Evolutionary conservation across 768 basidiomycete genomes (phyloP).

Genomic region (Rhodotorula graminis): DNA sequence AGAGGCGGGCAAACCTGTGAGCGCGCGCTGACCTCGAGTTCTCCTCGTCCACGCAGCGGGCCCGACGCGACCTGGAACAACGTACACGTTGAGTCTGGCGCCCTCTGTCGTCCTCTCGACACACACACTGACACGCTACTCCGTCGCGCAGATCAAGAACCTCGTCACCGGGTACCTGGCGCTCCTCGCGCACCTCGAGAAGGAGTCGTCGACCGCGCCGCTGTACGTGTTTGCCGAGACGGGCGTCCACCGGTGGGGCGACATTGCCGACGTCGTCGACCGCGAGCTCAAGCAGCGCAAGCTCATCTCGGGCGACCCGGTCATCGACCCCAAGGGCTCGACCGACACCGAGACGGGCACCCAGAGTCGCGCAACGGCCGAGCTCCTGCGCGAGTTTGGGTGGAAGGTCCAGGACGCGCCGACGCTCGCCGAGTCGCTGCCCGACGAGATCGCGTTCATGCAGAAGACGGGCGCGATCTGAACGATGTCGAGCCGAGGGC

Average conservation of each 20-base stretch:
- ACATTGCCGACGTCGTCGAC: not conserved
- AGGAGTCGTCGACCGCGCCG: not conserved
- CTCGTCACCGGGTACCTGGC: conserved; percentile 15
- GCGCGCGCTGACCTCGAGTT: not conserved
- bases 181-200: conserved; percentile 14
- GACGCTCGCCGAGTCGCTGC: not conserved
- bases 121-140: no score
- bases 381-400: conserved; percentile 9
- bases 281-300: not conserved
- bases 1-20: no score
- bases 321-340: not conserved
- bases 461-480: not conserved
- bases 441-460: not conserved
- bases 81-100: conserved; percentile 31
- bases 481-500: not conserved
- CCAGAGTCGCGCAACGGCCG: not conserved
- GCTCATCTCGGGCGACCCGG: not conserved
- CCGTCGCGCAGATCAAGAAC: not conserved
- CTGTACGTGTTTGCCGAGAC: conserved; percentile 18
- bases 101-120: no score
- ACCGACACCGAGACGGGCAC: not conserved
- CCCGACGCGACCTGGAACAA: conserved; percentile 20
- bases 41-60: not conserved
- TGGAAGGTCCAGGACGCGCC: not conserved
- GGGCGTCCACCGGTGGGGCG: conserved; percentile 8